phyloP scores from a whole-genome alignment of 441 rosid genomes.

The Gossypium laxum region DNA sequence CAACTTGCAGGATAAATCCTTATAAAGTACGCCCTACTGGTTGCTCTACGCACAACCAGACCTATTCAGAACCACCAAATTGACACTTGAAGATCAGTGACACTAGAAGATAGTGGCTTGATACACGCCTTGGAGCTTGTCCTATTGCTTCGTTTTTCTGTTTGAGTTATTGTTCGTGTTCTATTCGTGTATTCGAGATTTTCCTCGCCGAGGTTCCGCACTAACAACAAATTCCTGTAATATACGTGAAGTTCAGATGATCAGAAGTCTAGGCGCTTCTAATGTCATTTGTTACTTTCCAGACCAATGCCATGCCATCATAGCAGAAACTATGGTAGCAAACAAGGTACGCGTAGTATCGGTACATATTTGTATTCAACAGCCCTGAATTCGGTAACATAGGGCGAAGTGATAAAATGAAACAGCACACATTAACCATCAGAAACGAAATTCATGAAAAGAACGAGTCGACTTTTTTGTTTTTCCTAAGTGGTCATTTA shows the following conservation, averaged over 20 bases:
- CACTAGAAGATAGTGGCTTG: too few relatives aligned
- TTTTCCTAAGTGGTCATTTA: background rate
- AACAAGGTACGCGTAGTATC: background rate
- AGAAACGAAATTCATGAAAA: background rate
- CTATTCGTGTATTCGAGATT: too few relatives aligned
- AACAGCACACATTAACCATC: background rate
- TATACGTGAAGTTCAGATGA: background rate
- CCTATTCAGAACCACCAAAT: background rate
- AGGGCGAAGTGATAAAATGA: background rate
- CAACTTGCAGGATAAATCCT: slow-evolving; percentile 2
- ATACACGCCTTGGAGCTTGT: too few relatives aligned
- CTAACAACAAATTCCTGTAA: background rate
- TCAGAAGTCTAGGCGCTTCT: background rate
- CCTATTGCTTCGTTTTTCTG: too few relatives aligned
- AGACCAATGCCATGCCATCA: background rate
- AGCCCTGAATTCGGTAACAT: too few relatives aligned
- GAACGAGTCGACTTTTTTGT: background rate
- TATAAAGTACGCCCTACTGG: background rate
- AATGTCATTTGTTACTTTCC: background rate
- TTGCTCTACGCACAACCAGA: background rate
- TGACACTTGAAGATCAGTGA: background rate
- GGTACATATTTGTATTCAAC: too few relatives aligned
- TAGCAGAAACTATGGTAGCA: background rate
- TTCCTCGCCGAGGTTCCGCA: background rate
- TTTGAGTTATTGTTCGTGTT: too few relatives aligned